phyloP scores from a whole-genome alignment of 108 stramenopile genomes.

The Fragilaria radians region DNA sequence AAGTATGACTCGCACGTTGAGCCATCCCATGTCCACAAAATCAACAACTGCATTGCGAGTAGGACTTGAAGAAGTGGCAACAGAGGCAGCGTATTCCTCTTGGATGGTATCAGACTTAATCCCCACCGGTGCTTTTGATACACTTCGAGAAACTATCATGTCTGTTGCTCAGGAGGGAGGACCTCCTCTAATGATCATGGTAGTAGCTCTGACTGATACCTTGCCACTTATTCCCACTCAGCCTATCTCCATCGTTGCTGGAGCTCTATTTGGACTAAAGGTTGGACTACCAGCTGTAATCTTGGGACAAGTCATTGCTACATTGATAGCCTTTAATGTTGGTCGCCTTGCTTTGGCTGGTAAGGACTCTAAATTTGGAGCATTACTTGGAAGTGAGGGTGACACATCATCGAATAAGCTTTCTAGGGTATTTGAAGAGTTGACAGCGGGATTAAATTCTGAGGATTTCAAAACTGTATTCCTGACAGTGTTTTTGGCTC shows the following conservation, averaged over 20 bases:
- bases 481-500: slow-evolving; percentile 1
- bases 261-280: slow-evolving; percentile 5
- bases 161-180: neutral
- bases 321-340: slow-evolving; percentile 1
- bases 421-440: slow-evolving; percentile 1
- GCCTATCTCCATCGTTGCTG: slow-evolving; percentile 8
- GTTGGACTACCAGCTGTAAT: slow-evolving; percentile 5
- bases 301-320: slow-evolving; percentile 5
- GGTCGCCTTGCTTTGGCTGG: neutral
- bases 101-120: neutral
- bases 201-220: slow-evolving; percentile 1
- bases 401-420: too few relatives aligned
- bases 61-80: too few relatives aligned
- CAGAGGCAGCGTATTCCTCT: too few relatives aligned
- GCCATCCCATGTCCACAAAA: too few relatives aligned
- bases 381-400: too few relatives aligned
- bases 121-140: neutral
- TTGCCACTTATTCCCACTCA: slow-evolving; percentile 6
- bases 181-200: slow-evolving; percentile 1
- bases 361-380: too few relatives aligned
- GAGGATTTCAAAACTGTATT: neutral
- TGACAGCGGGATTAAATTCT: neutral
- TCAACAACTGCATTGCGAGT: too few relatives aligned
- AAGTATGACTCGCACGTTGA: too few relatives aligned
- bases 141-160: neutral